Evolutionary conservation across 2,329 filamentous ascomycete genomes (phyloP).

Genomic region (Ascomycota sp.): DNA sequence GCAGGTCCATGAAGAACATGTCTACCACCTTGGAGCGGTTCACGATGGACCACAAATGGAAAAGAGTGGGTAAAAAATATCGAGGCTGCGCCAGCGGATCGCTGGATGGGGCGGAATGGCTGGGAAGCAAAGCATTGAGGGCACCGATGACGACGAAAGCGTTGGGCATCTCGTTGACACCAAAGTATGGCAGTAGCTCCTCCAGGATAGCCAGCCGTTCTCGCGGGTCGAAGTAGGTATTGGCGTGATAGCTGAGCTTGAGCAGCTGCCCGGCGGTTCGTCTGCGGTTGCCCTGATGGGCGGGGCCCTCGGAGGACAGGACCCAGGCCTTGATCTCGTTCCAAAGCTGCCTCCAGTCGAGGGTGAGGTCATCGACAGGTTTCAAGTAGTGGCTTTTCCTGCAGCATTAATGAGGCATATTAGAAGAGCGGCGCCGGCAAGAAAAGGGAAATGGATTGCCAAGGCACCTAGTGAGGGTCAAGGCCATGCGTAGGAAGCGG

Average conservation of each 20-base stretch:
- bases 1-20: conserved; percentile 69
- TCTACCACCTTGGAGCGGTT: conserved; percentile 79
- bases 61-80: conserved; percentile 79
- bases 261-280: conserved; percentile 46
- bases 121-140: conserved; percentile 75
- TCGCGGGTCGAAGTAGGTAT: conserved; percentile 78
- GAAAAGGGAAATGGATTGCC: neutral
- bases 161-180: conserved; percentile 76
- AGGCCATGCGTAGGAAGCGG: conserved; percentile 90
- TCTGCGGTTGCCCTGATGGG: conserved; percentile 34
- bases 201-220: conserved; percentile 68
- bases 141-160: conserved; percentile 83
- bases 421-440: neutral
- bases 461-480: conserved; percentile 76
- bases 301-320: conserved; percentile 62
- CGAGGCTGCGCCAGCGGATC: conserved; percentile 64
- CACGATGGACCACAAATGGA: conserved; percentile 89
- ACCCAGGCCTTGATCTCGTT: conserved; percentile 83
- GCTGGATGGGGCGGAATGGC: conserved; percentile 51
- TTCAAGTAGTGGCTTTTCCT: conserved; percentile 92
- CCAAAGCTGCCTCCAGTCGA: conserved; percentile 89
- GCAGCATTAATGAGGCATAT: neutral
- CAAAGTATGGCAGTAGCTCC: conserved; percentile 72
- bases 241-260: conserved; percentile 76
- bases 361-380: conserved; percentile 66